Percentiles rank a stretch among this genome's conserved stretches.
These are phyloP conservation scores for Wickerhamomyces strasburgensis DNA, from an alignment of 805 yeast genomes.

Conservation along the genomic window DNA sequence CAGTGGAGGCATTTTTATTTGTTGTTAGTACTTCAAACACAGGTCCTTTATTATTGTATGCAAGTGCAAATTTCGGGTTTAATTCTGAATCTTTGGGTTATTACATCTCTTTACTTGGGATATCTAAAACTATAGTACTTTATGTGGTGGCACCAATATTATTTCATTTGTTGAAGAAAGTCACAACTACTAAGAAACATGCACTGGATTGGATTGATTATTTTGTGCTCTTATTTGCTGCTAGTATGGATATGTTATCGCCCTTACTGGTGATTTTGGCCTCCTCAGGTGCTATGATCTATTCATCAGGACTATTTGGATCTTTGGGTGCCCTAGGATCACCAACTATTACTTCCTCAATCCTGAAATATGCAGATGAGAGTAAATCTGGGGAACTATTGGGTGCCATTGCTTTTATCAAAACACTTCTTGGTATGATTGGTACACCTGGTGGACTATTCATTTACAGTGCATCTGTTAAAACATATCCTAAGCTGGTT, in stretches of 20 bases:
- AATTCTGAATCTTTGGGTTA: slow-evolving; percentile 49
- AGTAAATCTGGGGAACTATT: slow-evolving; percentile 64
- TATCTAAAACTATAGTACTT: slow-evolving; percentile 44
- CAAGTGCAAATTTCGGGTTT: slow-evolving; percentile 52
- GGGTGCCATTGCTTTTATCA: slow-evolving; percentile 61
- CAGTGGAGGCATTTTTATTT: slow-evolving; percentile 40
- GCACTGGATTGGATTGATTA: slow-evolving; percentile 53
- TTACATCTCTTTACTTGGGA: slow-evolving; percentile 47
- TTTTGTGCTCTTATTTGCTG: slow-evolving; percentile 29
- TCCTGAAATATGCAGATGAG: slow-evolving; percentile 58
- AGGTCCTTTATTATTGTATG: slow-evolving; percentile 44
- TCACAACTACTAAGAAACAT: slow-evolving; percentile 30
- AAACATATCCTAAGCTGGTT: slow-evolving; percentile 33
- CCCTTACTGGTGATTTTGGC: slow-evolving; percentile 32
- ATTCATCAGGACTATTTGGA: slow-evolving; percentile 32
- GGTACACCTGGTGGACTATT: slow-evolving; percentile 45
- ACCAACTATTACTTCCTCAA: slow-evolving; percentile 55
- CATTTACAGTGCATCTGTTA: slow-evolving; percentile 42
- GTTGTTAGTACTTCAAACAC: slow-evolving; percentile 37
- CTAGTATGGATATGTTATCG: slow-evolving; percentile 35
- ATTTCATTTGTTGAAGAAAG: slow-evolving; percentile 32
- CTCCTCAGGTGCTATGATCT: slow-evolving; percentile 25
- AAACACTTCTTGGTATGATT: slow-evolving; percentile 42
- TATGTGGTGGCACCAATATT: slow-evolving; percentile 48
- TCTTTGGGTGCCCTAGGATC: slow-evolving; percentile 46